Evolutionary conservation across 108 stramenopile genomes (phyloP), one percentile per base, ranked within the genome.

Genomic region (Fragilariopsis cylindrus): DNA sequence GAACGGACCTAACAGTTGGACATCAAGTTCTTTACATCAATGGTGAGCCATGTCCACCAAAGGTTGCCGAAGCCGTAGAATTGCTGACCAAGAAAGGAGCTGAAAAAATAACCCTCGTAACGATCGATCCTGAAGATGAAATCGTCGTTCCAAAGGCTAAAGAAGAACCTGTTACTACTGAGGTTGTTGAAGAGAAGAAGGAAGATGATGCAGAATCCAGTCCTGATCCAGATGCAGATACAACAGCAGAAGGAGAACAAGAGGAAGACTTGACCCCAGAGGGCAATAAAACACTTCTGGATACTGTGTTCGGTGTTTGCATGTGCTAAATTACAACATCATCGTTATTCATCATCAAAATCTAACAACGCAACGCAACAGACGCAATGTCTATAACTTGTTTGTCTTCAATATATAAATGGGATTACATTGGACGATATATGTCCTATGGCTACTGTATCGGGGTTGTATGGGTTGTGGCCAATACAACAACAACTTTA

Each of bases 21-120:
- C 60, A 60, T 13, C 40, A 69, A 48, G 71, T 81, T 12, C 41
- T 73, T 12, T 15, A 12, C 5, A 81, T 81, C 76, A 81, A 81
- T 56, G 76, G 68, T 16, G 42, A 50, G 30, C 53, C 58, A 40
- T 73, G 73, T 18, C 76, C 76, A 11, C 30, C n/a, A 1, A 65
- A 45, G 1, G 54, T 63, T 11, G 54, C 43, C 58, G 72, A 81
- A 5, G 80, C 75, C 50, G 76, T 81, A 49, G 72, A 45, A 39
- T 30, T 81, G 72, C 57, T 81, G 48, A 63, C 62, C 42, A 63
- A 63, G 62, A 76, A 71, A 72, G 66, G 44, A 62, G 70, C 75
- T 52, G 48, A 52, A 5, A 11, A 48, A 21, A 56, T 55, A 19
- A 45, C 72, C 3, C 65, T 62, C 18, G 73, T 63, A 52, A 62